Conservation (phyloP, 2,329 filamentous ascomycete species). For the Pseudomassariella vexata region DNA sequence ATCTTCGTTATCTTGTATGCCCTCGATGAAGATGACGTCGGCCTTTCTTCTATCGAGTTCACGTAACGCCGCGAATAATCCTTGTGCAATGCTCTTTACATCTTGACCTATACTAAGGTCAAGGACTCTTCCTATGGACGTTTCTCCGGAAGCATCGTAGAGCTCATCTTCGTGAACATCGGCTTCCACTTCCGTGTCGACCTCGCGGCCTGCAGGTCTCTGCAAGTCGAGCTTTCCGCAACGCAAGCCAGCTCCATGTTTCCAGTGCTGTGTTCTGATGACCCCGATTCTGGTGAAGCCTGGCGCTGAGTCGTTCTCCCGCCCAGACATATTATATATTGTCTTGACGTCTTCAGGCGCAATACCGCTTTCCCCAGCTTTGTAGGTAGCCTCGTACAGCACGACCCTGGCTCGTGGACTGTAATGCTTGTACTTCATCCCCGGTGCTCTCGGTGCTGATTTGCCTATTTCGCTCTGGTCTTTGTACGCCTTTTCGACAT, state of each 20-base stretch:
- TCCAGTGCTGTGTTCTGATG: slow-evolving; percentile 52
- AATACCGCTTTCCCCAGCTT: slow-evolving; percentile 28
- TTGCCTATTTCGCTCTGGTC: slow-evolving; percentile 65
- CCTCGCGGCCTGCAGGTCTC: slow-evolving; percentile 12
- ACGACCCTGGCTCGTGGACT: slow-evolving; percentile 84
- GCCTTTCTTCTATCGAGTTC: slow-evolving; percentile 76
- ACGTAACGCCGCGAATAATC: slow-evolving; percentile 80
- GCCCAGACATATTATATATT: slow-evolving; percentile 8
- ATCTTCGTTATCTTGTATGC: slow-evolving; percentile 72
- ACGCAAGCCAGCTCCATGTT: slow-evolving; percentile 33
- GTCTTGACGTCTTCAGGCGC: slow-evolving; percentile 25
- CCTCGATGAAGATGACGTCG: slow-evolving; percentile 85
- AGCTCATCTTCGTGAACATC: slow-evolving; percentile 36
- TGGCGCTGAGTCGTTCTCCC: slow-evolving; percentile 10
- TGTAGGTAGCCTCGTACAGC: slow-evolving; percentile 61
- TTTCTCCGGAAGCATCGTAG: slow-evolving; percentile 22
- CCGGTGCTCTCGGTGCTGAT: slow-evolving; percentile 72
- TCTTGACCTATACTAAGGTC: slow-evolving; percentile 70
- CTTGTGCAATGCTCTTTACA: slow-evolving; percentile 71
- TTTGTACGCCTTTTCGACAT: slow-evolving; percentile 70
- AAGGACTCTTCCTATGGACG: slow-evolving; percentile 40
- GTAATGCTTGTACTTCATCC: slow-evolving; percentile 99
- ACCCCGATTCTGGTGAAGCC: slow-evolving; percentile 36
- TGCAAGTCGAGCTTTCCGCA: slow-evolving; percentile 22
- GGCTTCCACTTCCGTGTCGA: slow-evolving; percentile 20